A percentile compares a stretch with the other conserved stretches of the same genome.
Evolutionary conservation across 306 rosid genomes (phyloP).

Genomic region (Betula pendula): DNA sequence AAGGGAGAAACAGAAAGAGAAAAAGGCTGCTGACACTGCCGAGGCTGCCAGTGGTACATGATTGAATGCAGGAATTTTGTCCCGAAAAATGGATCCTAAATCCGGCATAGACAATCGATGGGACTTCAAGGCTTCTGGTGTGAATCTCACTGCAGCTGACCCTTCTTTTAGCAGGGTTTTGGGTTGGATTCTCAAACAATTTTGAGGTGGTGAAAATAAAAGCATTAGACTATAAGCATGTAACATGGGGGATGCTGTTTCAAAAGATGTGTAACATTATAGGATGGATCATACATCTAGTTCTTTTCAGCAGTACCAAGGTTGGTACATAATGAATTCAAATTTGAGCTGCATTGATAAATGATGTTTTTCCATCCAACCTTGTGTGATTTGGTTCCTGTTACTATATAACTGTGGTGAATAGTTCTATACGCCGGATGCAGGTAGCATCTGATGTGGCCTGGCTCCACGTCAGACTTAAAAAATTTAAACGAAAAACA

Average conservation of each 20-base stretch:
- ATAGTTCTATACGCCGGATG: no score
- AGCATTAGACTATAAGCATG: neutral
- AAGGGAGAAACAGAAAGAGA: conserved; percentile 91
- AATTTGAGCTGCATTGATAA: neutral
- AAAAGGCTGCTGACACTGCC: conserved; percentile 61
- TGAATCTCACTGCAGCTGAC: conserved; percentile 1
- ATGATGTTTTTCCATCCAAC: neutral
- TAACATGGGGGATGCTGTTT: neutral
- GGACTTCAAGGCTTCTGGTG: conserved; percentile 17
- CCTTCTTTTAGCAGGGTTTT: neutral
- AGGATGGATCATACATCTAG: neutral
- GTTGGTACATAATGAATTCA: neutral
- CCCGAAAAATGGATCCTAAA: neutral
- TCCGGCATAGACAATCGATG: neutral
- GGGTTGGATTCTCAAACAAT: neutral
- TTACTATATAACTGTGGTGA: neutral
- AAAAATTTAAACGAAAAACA: no score
- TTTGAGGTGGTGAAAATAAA: neutral
- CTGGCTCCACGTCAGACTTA: no score
- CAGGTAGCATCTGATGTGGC: no score
- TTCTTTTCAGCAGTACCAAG: neutral
- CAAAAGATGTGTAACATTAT: neutral
- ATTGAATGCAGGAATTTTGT: conserved; percentile 21
- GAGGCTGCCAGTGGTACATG: conserved; percentile 47
- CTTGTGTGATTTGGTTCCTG: neutral